Evolutionary conservation across 1,284 basidiomycete genomes (phyloP).

Genomic region (Microbotryomycetes sp.): DNA sequence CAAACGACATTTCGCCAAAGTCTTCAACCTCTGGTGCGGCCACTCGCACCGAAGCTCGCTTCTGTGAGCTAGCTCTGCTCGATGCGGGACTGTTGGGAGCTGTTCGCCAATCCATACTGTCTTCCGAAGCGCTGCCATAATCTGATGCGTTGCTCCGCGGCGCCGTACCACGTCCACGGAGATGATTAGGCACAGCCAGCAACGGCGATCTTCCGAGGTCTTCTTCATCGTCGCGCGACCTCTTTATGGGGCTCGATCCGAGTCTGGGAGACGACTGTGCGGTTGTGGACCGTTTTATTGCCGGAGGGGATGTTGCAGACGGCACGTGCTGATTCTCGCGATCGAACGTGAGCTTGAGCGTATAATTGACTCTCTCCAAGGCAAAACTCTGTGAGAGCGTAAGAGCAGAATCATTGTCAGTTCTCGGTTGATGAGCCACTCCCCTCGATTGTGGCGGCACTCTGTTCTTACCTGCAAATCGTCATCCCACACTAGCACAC

Average conservation of each 20-base stretch:
- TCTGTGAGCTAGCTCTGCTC: background rate
- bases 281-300: background rate
- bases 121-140: background rate
- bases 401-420: background rate
- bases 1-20: conserved; percentile 1
- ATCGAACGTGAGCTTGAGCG: conserved; percentile 1
- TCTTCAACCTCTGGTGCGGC: conserved; percentile 2
- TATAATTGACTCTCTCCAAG: conserved; percentile 1
- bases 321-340: background rate
- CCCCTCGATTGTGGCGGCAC: background rate
- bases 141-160: no score
- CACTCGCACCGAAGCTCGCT: background rate
- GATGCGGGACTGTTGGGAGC: background rate
- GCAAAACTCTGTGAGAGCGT: background rate
- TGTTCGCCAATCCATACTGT: background rate
- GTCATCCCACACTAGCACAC: conserved; percentile 14
- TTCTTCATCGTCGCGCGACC: background rate
- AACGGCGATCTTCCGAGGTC: background rate
- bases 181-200: background rate
- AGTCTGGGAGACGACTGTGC: background rate
- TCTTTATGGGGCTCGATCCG: background rate
- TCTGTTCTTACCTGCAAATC: background rate
- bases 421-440: background rate
- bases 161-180: background rate
- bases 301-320: background rate